Evolutionary conservation across 1,284 basidiomycete genomes (phyloP).

Genomic region (Sanghuangporus sanghuang): DNA sequence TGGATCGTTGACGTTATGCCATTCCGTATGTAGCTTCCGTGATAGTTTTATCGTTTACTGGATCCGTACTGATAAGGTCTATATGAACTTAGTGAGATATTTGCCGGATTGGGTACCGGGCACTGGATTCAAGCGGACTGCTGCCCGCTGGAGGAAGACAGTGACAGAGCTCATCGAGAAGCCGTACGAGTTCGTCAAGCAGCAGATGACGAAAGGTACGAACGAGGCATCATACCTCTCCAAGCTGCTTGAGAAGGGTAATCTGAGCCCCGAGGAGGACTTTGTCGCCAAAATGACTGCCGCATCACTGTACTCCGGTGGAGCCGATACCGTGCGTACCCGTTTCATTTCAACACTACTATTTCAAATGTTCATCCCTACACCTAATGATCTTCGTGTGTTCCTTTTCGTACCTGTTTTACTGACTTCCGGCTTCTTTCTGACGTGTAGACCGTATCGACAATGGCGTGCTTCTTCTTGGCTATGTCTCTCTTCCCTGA

Average conservation of each 20-base stretch:
- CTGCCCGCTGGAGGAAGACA: constrained; percentile 30
- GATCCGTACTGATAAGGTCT: neutral
- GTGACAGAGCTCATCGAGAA: constrained; percentile 29
- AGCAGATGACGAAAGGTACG: constrained; percentile 37
- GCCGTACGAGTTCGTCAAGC: constrained; percentile 35
- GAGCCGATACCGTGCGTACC: constrained; percentile 22
- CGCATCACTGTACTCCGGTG: constrained; percentile 32
- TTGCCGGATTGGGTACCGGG: constrained; percentile 50
- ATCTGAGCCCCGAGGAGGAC: constrained; percentile 27
- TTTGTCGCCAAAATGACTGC: constrained; percentile 34
- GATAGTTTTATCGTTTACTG: neutral
- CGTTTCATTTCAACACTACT: neutral
- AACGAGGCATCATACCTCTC: constrained; percentile 35
- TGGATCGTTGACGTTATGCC: constrained; percentile 33
- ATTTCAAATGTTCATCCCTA: neutral
- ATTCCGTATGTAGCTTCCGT: constrained; percentile 20
- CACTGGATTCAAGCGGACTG: constrained; percentile 37
- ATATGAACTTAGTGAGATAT: constrained; percentile 28
- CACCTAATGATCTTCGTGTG: neutral
- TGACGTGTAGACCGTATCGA: constrained; percentile 15
- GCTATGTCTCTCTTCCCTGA: constrained; percentile 26
- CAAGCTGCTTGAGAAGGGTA: constrained; percentile 29
- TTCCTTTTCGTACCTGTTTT: neutral
- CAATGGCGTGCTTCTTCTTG: constrained; percentile 23
- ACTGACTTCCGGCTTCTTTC: neutral